Evolutionary conservation across 257 asterid species (phyloP).

Genomic region (Forsythia suspensa): DNA sequence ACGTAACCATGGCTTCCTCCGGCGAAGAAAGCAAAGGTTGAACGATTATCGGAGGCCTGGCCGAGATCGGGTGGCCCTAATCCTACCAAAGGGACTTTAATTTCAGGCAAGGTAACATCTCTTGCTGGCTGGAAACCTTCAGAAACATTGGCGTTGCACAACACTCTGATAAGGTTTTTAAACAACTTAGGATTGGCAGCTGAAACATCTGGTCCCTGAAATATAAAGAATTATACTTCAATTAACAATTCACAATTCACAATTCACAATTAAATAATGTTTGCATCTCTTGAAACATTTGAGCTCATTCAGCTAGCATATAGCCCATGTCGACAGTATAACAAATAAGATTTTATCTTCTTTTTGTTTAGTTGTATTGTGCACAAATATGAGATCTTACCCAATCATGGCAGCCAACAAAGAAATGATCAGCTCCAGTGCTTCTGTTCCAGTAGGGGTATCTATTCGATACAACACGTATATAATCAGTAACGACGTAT

Average conservation of each 20-base stretch:
- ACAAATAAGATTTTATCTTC: not conserved
- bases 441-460: slow-evolving; percentile 60
- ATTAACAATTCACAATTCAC: not conserved
- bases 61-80: not conserved
- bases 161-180: slow-evolving; percentile 46
- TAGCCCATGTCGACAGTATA: not conserved
- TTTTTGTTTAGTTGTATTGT: no score
- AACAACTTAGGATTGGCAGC: slow-evolving; percentile 24
- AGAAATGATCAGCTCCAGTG: slow-evolving; percentile 63
- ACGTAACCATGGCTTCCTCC: slow-evolving; percentile 69
- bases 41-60: not conserved
- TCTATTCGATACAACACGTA: slow-evolving; percentile 32
- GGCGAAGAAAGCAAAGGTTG: slow-evolving; percentile 55
- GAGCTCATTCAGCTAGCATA: no score
- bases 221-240: not conserved
- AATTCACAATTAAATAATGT: not conserved
- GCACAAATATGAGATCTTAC: slow-evolving; percentile 17
- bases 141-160: slow-evolving; percentile 65
- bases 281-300: no score
- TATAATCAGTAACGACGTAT: slow-evolving; percentile 38
- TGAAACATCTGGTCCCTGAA: slow-evolving; percentile 54
- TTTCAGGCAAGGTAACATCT: slow-evolving; percentile 58
- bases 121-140: slow-evolving; percentile 56
- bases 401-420: slow-evolving; percentile 72
- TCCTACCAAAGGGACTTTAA: slow-evolving; percentile 20